Base-by-base conservation (phyloP, 306 rosid genomes). In the Parietaria judaica region DNA sequence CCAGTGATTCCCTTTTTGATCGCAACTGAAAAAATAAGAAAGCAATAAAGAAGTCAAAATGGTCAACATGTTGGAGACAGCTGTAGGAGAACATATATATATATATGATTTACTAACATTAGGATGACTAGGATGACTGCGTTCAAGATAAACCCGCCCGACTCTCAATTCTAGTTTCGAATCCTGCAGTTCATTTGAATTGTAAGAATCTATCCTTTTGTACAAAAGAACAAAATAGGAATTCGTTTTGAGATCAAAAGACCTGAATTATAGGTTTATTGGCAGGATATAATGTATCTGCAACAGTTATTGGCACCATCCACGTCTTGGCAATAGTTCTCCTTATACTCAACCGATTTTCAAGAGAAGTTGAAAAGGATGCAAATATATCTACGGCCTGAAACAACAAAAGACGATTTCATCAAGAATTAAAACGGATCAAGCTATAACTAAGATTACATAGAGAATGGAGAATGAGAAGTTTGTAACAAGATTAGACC, bases 331-430 rank as follows among this genome's bases (percentile, higher is more conserved):
- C 88, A 38, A 92, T 80, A 14, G 77, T 80, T 83, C 81, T 76
- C 86, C 87, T 92, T 69, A 87, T 55, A 57, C 76, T 68, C 74
- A 81, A 64, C 43, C 98, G 86, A 62, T 72, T 82, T 72, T 84
- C 76, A 70, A 31, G 38, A 43, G 90, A 80, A 44, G 84, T 65
- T 45, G 95, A 86, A 60, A 80, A 92, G 69, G 92, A 81, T 0
- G 95, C 94, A 72, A 92, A 92, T 73, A 92, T 64, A 64, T 88
- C 98, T 72, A 86, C 83, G 51, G 98, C 98, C 98, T 91, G 75
- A 70, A 16, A 72, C 43, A 44, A 64, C 54, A 80, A 51, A 31
- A 65, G 53, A 23, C 31, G 31, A 68, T 72, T 4, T 36, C 36
- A 54, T 66, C 46, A 64, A 23, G 34, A 52, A 39, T 11, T 14